Evolutionary conservation across 1,139 yeast genomes (phyloP).

Genomic region (Geotrichum reessii): DNA sequence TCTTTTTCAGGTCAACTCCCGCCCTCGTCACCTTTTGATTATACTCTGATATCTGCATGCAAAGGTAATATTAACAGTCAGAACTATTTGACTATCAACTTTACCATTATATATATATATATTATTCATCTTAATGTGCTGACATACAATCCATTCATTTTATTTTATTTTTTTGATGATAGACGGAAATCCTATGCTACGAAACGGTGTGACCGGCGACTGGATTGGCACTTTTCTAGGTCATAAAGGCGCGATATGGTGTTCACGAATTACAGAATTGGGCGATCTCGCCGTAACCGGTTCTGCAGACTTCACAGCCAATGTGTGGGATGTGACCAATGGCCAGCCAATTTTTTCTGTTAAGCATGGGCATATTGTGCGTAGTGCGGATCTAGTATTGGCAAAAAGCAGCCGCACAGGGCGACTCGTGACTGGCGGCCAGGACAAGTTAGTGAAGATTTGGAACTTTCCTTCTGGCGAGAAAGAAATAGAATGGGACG

Average conservation of each 20-base stretch:
- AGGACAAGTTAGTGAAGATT: slow-evolving; percentile 26
- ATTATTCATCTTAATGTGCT: too few species aligned
- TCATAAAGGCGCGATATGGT: slow-evolving; percentile 39
- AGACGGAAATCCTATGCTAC: slow-evolving; percentile 39
- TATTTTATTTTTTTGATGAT: not conserved
- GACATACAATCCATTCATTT: too few species aligned
- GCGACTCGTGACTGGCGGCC: slow-evolving; percentile 28
- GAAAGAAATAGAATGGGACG: slow-evolving; percentile 23
- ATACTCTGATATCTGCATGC: slow-evolving; percentile 35
- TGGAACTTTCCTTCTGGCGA: slow-evolving; percentile 23
- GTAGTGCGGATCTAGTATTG: not conserved
- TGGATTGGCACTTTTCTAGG: slow-evolving; percentile 40
- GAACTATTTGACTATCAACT: not conserved
- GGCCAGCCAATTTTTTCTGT: slow-evolving; percentile 29
- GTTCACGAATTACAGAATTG: slow-evolving; percentile 32
- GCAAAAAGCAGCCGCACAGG: not conserved
- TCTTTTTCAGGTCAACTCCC: slow-evolving; percentile 29
- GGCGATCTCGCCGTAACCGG: slow-evolving; percentile 33
- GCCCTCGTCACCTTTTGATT: slow-evolving; percentile 15
- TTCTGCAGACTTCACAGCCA: slow-evolving; percentile 38
- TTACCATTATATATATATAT: not conserved
- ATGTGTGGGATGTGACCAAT: slow-evolving; percentile 33
- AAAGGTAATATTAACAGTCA: slow-evolving; percentile 27
- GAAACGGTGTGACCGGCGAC: slow-evolving; percentile 39
- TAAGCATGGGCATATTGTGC: slow-evolving; percentile 35